phyloP scores from a whole-genome alignment of 148 eudicot species.

The Mesembryanthemum crystallinum region DNA sequence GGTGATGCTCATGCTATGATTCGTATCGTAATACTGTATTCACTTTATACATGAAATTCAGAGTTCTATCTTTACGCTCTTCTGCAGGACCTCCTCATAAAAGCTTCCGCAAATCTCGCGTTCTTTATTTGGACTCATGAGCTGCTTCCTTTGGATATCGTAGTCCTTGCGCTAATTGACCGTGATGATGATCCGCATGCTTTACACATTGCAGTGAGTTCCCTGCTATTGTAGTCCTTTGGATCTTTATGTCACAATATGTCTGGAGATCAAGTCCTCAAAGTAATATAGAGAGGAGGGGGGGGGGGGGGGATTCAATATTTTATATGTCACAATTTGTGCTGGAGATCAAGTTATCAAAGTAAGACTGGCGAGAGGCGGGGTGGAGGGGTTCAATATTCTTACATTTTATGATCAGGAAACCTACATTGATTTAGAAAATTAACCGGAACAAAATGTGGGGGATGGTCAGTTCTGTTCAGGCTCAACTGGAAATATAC shows the following conservation, averaged over 20 bases:
- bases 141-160: conserved; percentile 89
- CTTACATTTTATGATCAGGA: background rate
- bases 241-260: background rate
- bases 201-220: conserved; percentile 80
- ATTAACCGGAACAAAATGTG: background rate
- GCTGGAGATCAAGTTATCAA: background rate
- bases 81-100: conserved; percentile 77
- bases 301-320: background rate
- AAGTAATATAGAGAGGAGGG: background rate
- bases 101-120: conserved; percentile 73
- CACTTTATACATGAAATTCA: background rate
- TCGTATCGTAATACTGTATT: background rate
- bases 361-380: background rate
- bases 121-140: conserved; percentile 91
- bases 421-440: background rate
- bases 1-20: conserved; percentile 34
- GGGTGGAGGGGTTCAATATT: background rate
- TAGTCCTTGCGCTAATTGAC: conserved; percentile 87
- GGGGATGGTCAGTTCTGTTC: background rate
- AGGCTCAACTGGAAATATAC: background rate
- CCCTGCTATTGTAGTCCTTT: background rate
- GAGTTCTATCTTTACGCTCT: conserved; percentile 7
- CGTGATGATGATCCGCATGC: conserved; percentile 99
- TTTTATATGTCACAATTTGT: background rate
- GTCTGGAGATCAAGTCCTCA: background rate